Evolutionary conservation across 2,329 filamentous ascomycete genomes (phyloP).

Genomic region (Penicillium sp.): DNA sequence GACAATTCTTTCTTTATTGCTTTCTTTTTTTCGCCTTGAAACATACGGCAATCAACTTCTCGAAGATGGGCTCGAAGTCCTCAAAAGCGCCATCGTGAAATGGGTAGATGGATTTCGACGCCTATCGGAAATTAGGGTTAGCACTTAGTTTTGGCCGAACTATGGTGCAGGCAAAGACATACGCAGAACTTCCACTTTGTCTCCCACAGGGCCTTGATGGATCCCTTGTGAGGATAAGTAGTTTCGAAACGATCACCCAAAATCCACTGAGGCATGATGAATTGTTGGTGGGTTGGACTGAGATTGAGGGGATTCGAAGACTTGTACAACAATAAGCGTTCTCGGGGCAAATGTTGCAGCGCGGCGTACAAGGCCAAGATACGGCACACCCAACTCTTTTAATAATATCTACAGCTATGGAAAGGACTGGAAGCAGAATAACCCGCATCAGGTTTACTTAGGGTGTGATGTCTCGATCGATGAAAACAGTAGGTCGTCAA

Average conservation of each 20-base stretch:
- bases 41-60: conserved; percentile 61
- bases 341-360: neutral
- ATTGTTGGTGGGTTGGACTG: neutral
- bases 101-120: conserved; percentile 65
- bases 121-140: conserved; percentile 22
- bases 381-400: neutral
- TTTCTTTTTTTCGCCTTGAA: neutral
- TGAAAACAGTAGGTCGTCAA: conserved; percentile 6
- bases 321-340: neutral
- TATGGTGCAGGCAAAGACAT: conserved; percentile 27
- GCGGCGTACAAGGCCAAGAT: neutral
- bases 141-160: neutral
- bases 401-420: neutral
- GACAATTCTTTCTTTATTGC: neutral
- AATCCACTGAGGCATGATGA: conserved; percentile 35
- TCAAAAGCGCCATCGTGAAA: conserved; percentile 73
- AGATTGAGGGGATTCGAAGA: neutral
- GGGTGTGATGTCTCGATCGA: conserved; percentile 1
- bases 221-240: conserved; percentile 60
- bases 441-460: conserved; percentile 1
- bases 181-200: conserved; percentile 75
- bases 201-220: conserved; percentile 70
- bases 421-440: neutral
- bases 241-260: conserved; percentile 54
- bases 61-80: conserved; percentile 72